A percentile compares a stretch with the other conserved stretches of the same genome.
Evolutionary conservation across 805 yeast genomes (phyloP).

Genomic region (Yarrowia porcina): DNA sequence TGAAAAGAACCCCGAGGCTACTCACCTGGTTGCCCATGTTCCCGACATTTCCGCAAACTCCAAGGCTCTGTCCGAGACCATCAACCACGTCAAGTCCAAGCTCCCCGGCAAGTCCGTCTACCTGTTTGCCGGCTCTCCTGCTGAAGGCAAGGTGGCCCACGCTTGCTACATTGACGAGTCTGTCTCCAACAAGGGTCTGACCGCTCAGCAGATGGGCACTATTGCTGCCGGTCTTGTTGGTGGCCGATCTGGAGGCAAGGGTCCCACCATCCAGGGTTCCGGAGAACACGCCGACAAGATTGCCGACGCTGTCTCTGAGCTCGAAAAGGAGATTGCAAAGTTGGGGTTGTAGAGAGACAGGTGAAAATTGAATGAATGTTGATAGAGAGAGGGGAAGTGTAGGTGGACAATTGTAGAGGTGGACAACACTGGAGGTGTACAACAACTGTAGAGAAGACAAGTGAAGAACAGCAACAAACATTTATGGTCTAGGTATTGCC

Average conservation of each 20-base stretch:
- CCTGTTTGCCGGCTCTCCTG: constrained; percentile 65
- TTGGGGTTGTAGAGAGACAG: not conserved
- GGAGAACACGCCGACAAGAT: constrained; percentile 77
- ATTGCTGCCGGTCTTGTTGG: constrained; percentile 74
- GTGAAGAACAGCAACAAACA: too few species aligned
- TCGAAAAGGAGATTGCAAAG: constrained; percentile 51
- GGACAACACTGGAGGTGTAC: too few species aligned
- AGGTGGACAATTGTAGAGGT: too few species aligned
- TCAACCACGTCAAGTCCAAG: constrained; percentile 75
- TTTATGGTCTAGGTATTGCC: too few species aligned
- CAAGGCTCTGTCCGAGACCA: constrained; percentile 91
- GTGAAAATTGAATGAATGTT: not conserved
- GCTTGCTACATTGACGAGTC: constrained; percentile 83
- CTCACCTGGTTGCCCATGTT: constrained; percentile 64
- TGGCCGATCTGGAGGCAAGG: constrained; percentile 99
- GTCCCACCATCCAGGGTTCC: constrained; percentile 94
- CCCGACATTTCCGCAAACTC: constrained; percentile 70
- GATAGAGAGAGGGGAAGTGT: too few species aligned
- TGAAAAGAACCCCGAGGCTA: constrained; percentile 49
- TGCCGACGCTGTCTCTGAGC: constrained; percentile 67
- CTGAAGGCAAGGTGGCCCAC: constrained; percentile 77
- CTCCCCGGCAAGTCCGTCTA: constrained; percentile 72
- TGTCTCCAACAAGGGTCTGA: constrained; percentile 67
- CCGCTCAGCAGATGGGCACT: constrained; percentile 64
- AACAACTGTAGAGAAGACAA: too few species aligned